phyloP scores from a whole-genome alignment of 202 grass and related monocot species.

The Bolboschoenoplectus hybrid region DNA sequence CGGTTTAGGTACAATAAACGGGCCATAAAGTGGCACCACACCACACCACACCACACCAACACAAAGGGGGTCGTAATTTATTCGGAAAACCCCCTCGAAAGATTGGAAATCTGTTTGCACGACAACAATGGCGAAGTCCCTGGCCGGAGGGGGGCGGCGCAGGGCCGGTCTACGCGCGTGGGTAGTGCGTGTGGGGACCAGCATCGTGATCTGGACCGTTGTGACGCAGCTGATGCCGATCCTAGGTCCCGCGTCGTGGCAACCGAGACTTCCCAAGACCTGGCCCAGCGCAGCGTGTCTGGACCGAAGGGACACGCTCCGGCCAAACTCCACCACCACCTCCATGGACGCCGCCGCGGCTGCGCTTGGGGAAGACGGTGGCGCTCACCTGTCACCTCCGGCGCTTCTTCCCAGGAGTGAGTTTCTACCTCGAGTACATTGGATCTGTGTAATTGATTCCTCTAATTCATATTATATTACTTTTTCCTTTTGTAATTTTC shows the following conservation, averaged over 20 bases:
- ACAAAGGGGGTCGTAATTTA: neutral
- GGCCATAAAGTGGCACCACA: constrained; percentile 28
- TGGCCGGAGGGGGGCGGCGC: constrained; percentile 38
- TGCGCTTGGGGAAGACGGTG: constrained; percentile 45
- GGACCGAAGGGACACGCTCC: constrained; percentile 43
- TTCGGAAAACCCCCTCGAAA: neutral
- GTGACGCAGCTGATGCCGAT: constrained; percentile 67
- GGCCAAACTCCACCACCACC: constrained; percentile 27
- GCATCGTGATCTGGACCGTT: constrained; percentile 77
- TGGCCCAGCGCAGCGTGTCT: constrained; percentile 50
- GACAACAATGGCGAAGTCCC: constrained; percentile 24
- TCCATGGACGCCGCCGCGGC: constrained; percentile 40
- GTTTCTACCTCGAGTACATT: constrained; percentile 38
- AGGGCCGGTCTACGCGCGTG: constrained; percentile 52
- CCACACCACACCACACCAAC: too few relatives aligned
- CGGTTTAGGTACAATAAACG: constrained; percentile 31
- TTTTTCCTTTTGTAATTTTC: constrained; percentile 15
- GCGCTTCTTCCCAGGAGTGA: constrained; percentile 70
- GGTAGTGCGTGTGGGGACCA: constrained; percentile 71
- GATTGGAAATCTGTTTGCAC: neutral
- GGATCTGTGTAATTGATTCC: constrained; percentile 35
- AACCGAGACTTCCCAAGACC: constrained; percentile 49
- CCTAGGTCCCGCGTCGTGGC: constrained; percentile 49
- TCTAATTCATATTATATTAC: constrained; percentile 23
- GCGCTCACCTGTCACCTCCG: constrained; percentile 52